Evolutionary conservation across 176 grass and related monocot species (phyloP).

Genomic region (Oryza rufipogon): DNA sequence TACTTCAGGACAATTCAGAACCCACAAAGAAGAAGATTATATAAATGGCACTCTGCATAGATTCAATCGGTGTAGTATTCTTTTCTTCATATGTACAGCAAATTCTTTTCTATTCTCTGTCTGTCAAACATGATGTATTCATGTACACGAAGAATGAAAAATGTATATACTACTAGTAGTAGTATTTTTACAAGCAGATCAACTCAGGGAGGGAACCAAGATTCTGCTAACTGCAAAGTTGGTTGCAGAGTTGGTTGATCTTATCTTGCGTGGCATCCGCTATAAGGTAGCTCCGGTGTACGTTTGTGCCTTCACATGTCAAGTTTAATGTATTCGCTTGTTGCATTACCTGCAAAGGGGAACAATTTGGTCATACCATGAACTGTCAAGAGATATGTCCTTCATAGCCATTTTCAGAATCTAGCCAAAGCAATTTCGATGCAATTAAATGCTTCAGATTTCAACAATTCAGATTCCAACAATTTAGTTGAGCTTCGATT

Average conservation of each 20-base stretch:
- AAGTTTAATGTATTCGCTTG: constrained; percentile 45
- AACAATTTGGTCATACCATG: not conserved
- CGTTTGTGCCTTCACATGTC: constrained; percentile 44
- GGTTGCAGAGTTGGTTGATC: constrained; percentile 60
- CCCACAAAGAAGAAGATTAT: not conserved
- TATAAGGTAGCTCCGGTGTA: constrained; percentile 49
- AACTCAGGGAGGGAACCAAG: constrained; percentile 18
- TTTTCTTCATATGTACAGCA: not conserved
- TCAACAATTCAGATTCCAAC: not conserved
- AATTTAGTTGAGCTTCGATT: not conserved
- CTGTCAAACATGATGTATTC: not conserved
- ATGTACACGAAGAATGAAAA: constrained; percentile 48
- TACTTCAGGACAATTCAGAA: not conserved
- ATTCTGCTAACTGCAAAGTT: constrained; percentile 59
- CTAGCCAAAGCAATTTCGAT: not conserved
- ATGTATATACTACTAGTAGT: not conserved
- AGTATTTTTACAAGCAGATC: not conserved
- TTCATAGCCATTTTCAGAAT: not conserved
- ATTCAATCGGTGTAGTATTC: not conserved
- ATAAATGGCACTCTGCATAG: no score
- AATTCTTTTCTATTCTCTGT: constrained; percentile 3
- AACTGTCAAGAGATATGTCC: not conserved
- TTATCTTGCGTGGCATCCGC: constrained; percentile 40
- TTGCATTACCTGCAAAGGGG: constrained; percentile 44
- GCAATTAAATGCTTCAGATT: not conserved